Evolutionary conservation across 768 basidiomycete species (phyloP).

Genomic region (Porpolomopsis calyptriformis): DNA sequence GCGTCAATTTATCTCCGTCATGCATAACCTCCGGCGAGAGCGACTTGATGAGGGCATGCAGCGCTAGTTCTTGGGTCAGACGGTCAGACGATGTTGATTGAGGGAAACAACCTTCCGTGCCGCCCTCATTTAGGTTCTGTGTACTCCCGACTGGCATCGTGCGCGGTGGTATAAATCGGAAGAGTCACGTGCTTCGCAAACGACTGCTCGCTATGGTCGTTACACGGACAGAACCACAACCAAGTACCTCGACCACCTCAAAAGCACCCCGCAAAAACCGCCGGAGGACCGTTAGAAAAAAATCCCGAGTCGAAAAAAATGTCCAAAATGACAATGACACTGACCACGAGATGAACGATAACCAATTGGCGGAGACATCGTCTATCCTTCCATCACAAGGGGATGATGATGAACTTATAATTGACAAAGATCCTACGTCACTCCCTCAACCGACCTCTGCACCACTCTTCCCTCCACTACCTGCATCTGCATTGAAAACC

Average conservation of each 20-base stretch:
- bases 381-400: constrained; percentile 6
- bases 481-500: constrained; percentile 44
- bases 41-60: constrained; percentile 32
- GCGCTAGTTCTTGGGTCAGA: constrained; percentile 21
- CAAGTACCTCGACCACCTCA: constrained; percentile 10
- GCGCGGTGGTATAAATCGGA: no score
- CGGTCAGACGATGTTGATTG: constrained; percentile 8
- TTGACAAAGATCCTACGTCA: constrained; percentile 38
- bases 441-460: constrained; percentile 38
- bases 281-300: constrained; percentile 28
- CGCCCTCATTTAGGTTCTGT: no score
- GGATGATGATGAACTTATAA: constrained; percentile 54
- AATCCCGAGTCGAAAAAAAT: constrained; percentile 16
- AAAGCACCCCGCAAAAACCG: constrained; percentile 25
- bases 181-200: background rate
- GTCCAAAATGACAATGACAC: constrained; percentile 8
- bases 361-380: constrained; percentile 7
- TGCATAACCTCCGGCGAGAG: constrained; percentile 21
- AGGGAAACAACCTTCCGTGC: background rate
- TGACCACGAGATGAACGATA: constrained; percentile 18
- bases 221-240: constrained; percentile 16
- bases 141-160: no score
- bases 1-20: constrained; percentile 25
- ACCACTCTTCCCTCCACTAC: constrained; percentile 62
- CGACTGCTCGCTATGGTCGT: constrained; percentile 32